Conservation (phyloP, 192 early-diverging fungal genomes). For the Backusella morwellensis region DNA sequence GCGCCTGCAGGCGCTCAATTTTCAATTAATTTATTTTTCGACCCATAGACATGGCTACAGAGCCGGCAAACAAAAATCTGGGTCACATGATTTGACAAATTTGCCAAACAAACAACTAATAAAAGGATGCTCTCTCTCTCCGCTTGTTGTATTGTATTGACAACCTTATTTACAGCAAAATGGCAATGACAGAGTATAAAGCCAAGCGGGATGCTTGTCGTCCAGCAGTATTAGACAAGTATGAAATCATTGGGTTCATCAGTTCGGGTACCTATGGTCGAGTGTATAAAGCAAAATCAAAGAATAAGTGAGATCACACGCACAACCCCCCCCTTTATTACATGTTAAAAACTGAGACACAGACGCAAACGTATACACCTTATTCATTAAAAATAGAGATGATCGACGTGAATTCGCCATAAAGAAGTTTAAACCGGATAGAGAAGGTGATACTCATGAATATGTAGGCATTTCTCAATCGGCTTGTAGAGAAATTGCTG, state of each 20-base stretch:
- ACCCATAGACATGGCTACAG: too few relatives aligned
- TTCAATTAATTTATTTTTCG: too few relatives aligned
- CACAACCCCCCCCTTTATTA: neutral
- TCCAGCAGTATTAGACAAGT: slow-evolving; percentile 65
- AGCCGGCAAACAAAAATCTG: neutral
- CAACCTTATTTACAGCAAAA: slow-evolving; percentile 8
- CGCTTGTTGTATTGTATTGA: too few relatives aligned
- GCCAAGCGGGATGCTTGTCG: slow-evolving; percentile 51
- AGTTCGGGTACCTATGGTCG: slow-evolving; percentile 96
- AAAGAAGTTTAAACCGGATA: slow-evolving; percentile 97
- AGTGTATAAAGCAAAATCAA: slow-evolving; percentile 87
- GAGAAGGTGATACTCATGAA: slow-evolving; percentile 77
- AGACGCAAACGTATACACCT: slow-evolving; percentile 4
- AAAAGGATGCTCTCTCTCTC: neutral
- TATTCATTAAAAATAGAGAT: slow-evolving; percentile 17
- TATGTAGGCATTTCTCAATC: slow-evolving; percentile 89
- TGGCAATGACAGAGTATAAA: slow-evolving; percentile 57
- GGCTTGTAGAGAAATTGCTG: slow-evolving; percentile 89
- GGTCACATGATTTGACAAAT: neutral
- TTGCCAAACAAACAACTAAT: neutral
- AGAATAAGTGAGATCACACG: slow-evolving; percentile 36
- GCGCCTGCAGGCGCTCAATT: too few relatives aligned
- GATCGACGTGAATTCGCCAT: slow-evolving; percentile 77
- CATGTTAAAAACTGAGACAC: neutral
- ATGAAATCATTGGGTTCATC: slow-evolving; percentile 88